Percentiles rank a stretch among this genome's conserved stretches.
Evolutionary conservation across 305 asterid species (phyloP).

Genomic region (Fraxinus xanthoxyloides): DNA sequence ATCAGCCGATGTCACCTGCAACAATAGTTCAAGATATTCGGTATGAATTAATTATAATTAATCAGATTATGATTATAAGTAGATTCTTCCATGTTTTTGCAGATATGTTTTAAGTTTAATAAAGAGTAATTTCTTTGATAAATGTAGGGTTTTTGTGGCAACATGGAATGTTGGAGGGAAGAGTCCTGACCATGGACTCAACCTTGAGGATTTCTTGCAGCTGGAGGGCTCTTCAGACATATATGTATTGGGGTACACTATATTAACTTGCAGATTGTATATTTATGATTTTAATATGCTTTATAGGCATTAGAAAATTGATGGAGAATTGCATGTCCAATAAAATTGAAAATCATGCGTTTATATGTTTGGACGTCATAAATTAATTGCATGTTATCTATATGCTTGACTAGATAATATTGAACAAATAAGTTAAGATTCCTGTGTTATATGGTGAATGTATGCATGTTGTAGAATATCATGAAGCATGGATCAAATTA

Average conservation of each 20-base stretch:
- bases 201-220: slow-evolving; percentile 86
- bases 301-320: not conserved
- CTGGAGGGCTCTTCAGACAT: slow-evolving; percentile 82
- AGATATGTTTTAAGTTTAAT: not conserved
- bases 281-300: not conserved
- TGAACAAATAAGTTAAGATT: not conserved
- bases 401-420: not conserved
- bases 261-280: not conserved
- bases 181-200: slow-evolving; percentile 66
- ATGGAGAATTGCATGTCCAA: not conserved
- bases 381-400: not conserved
- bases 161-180: slow-evolving; percentile 98
- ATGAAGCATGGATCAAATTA: not conserved
- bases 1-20: slow-evolving; percentile 47
- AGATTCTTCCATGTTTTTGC: not conserved
- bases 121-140: not conserved
- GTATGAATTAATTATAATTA: slow-evolving; percentile 29
- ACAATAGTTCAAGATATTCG: slow-evolving; percentile 55
- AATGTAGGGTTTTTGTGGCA: slow-evolving; percentile 69
- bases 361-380: not conserved
- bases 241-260: slow-evolving; percentile 76
- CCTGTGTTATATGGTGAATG: not conserved
- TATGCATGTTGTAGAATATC: not conserved
- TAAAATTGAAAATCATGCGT: not conserved
- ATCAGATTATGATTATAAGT: not conserved